Conservation (phyloP, 1,284 basidiomycete genomes). For the Mycosarcoma maydis region DNA sequence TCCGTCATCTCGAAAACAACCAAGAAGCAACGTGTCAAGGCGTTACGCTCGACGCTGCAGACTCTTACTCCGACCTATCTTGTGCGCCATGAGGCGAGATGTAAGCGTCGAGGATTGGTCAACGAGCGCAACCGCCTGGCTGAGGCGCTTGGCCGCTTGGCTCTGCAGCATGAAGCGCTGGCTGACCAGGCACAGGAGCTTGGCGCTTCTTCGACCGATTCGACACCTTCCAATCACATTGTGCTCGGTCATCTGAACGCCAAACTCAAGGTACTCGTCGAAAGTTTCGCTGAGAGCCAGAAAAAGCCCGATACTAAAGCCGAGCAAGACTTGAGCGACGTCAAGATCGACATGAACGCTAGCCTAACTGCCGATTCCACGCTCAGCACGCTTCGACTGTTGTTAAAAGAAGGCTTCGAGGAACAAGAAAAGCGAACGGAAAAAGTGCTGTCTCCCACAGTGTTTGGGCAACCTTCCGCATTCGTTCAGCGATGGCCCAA, state of each 20-base stretch:
- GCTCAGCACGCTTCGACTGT: conserved; percentile 29
- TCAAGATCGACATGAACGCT: conserved; percentile 36
- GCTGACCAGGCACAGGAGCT: conserved; percentile 28
- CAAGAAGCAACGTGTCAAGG: conserved; percentile 26
- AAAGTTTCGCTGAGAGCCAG: conserved; percentile 9
- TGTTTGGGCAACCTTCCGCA: conserved; percentile 43
- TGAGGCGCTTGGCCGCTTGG: conserved; percentile 40
- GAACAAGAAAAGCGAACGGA: conserved; percentile 23
- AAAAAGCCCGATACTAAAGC: background rate
- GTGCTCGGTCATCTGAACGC: conserved; percentile 40
- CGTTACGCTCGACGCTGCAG: conserved; percentile 32
- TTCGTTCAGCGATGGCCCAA: conserved; percentile 57
- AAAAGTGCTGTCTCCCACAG: conserved; percentile 26
- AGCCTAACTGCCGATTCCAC: conserved; percentile 22
- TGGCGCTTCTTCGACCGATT: background rate
- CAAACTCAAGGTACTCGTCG: conserved; percentile 31
- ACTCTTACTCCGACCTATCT: conserved; percentile 42
- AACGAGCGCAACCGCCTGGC: conserved; percentile 48
- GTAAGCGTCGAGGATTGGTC: conserved; percentile 44
- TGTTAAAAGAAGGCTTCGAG: conserved; percentile 39
- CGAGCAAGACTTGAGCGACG: background rate
- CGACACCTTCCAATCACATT: conserved; percentile 1
- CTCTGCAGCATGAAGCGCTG: conserved; percentile 31
- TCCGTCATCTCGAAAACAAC: conserved; percentile 14
- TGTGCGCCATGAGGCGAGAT: conserved; percentile 50